Evolutionary conservation across 2,329 filamentous ascomycete species (phyloP).

Genomic region (Volutella citrinella): DNA sequence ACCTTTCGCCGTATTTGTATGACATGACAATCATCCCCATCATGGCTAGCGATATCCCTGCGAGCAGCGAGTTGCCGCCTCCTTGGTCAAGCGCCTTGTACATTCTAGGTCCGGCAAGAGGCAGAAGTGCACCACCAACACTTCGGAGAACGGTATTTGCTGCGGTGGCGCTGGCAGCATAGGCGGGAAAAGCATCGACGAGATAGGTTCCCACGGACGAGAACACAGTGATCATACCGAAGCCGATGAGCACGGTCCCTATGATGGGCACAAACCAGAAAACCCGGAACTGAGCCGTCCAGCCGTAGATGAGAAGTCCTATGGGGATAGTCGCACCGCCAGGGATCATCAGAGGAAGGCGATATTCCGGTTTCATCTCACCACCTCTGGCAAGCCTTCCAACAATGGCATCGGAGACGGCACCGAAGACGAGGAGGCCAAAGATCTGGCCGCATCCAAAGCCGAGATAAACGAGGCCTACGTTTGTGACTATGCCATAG

Average conservation of each 20-base stretch:
- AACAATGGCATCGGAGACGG: conserved; percentile 11
- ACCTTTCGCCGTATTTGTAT: conserved; percentile 9
- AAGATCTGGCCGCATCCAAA: conserved; percentile 33
- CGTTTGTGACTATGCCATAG: conserved; percentile 28
- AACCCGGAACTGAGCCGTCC: conserved; percentile 40
- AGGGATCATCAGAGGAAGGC: conserved; percentile 17
- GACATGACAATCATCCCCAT: conserved; percentile 12
- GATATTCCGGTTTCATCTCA: conserved; percentile 15
- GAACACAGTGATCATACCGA: conserved; percentile 33
- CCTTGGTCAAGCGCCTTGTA: conserved; percentile 14
- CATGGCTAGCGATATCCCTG: conserved; percentile 6
- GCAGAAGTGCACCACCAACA: conserved; percentile 12
- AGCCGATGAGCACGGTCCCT: conserved; percentile 37
- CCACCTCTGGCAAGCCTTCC: conserved; percentile 9
- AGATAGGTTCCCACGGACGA: conserved; percentile 43
- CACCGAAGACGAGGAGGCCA: conserved; percentile 7
- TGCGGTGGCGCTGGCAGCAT: conserved; percentile 16
- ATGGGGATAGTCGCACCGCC: conserved; percentile 15
- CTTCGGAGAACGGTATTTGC: conserved; percentile 15
- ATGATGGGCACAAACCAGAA: conserved; percentile 54
- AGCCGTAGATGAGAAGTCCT: conserved; percentile 24
- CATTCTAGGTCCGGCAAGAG: conserved; percentile 13
- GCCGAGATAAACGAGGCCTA: conserved; percentile 45
- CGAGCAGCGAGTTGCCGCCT: conserved; percentile 14
- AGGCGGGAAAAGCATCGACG: conserved; percentile 16